Conservation (phyloP, 2,329 filamentous ascomycete genomes). For the Pseudogymnoascus sp. region DNA sequence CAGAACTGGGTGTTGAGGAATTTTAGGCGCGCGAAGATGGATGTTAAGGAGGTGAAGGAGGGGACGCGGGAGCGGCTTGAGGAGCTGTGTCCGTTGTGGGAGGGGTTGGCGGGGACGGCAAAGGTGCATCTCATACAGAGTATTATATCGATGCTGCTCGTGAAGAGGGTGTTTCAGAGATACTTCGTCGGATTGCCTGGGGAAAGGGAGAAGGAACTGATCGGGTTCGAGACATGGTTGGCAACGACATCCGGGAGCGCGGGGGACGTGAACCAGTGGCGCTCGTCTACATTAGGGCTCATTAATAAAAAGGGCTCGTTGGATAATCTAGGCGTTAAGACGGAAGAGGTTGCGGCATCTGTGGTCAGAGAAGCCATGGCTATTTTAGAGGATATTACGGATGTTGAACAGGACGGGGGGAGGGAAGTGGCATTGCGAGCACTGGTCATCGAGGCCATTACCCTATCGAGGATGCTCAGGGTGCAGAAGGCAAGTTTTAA, state of each 20-base stretch:
- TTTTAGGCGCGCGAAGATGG: conserved; percentile 54
- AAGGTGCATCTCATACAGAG: conserved; percentile 57
- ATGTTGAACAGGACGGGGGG: conserved; percentile 24
- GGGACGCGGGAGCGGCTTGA: conserved; percentile 35
- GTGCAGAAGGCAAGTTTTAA: conserved; percentile 51
- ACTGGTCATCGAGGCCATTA: conserved; percentile 44
- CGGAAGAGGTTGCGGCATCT: conserved; percentile 33
- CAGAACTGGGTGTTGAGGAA: conserved; percentile 68
- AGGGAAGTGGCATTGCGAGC: conserved; percentile 46
- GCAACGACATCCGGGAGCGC: conserved; percentile 32
- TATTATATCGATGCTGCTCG: conserved; percentile 48
- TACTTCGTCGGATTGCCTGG: conserved; percentile 55
- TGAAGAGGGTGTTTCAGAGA: conserved; percentile 51
- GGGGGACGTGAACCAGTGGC: conserved; percentile 56
- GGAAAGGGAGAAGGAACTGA: conserved; percentile 43
- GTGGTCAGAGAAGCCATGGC: conserved; percentile 40
- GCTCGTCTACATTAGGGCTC: conserved; percentile 52
- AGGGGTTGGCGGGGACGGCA: conserved; percentile 41
- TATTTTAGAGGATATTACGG: conserved; percentile 40
- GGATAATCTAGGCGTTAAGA: conserved; percentile 38
- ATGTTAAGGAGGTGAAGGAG: conserved; percentile 35
- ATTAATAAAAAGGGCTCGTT: conserved; percentile 43
- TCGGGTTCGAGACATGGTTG: conserved; percentile 40
- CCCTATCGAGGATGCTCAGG: conserved; percentile 46
- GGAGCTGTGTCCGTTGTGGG: conserved; percentile 49